Base-by-base conservation (phyloP, 768 basidiomycete species). In the Pisolithus sp. region DNA sequence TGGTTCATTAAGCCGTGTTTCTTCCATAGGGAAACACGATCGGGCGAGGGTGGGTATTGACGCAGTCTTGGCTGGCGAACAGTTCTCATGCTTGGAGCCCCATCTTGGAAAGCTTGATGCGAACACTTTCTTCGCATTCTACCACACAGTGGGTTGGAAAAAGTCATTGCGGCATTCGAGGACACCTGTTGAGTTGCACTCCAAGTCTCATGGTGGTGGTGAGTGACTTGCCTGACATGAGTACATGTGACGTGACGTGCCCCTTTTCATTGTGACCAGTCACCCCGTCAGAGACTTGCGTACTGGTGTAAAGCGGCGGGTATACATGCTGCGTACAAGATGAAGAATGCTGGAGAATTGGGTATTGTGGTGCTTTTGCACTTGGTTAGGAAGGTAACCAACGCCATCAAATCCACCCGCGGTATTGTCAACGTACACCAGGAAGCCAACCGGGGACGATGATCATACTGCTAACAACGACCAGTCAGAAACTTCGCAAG, bases 161-260 rank as follows among this genome's bases (percentile, higher is more conserved):
- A 9, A 28, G n/a, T 46, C 31, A 3, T 54, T 51, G 53, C 24
- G 28, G 30, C 7, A 30, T 38, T 51, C 20, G 50, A 28, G 50
- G 28, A 54, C 50, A 52, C 53, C 38, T 30, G 45, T 43, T 54
- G 53, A 54, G 46, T 52, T 26, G 50, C 28, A 52, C 36, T 40
- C 43, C 46, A 46, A 37, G 46, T 13, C 40, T 53, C 36, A 55
- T 52, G 54, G 43, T 53, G 54, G 46, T 39, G 40, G 48, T 53
- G 41, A 48, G 38, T n/a, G 20, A 55, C 54, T 55, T 43, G 54
- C 54, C 54, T 43, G 34, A n/a, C 40, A 20, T 12, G 39, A 12
- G 37, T 46, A 26, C 7, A 6, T 30, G 46, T 54, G 50, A 52
- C 13, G 36, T 51, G 50, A 51, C 50, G 18, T 24, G 20, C 51